Conservation (phyloP, 345 rosid species). For the Eucalyptus decipiens region DNA sequence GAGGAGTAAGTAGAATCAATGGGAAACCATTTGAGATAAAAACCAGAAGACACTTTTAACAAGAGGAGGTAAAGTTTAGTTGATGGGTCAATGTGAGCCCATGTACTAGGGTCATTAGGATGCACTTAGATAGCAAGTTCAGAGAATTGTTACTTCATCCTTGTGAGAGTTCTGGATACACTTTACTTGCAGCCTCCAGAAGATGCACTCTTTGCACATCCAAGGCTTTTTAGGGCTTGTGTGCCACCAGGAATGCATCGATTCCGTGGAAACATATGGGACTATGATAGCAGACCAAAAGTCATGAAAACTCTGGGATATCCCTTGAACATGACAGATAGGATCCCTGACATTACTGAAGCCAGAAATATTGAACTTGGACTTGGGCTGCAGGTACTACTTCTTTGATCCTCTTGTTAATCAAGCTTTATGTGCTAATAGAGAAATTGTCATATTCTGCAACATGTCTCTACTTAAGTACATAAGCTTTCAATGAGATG, state of each 20-base stretch:
- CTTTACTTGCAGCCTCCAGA: constrained; percentile 60
- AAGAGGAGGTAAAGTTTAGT: neutral
- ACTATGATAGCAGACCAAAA: constrained; percentile 72
- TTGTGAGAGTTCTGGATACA: neutral
- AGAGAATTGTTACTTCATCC: neutral
- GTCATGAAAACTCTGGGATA: constrained; percentile 74
- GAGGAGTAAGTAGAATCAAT: neutral
- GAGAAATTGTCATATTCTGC: too few species aligned
- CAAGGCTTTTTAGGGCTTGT: constrained; percentile 93
- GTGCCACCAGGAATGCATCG: constrained; percentile 98
- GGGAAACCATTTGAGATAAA: neutral
- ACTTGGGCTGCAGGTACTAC: constrained; percentile 79
- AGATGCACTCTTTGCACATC: constrained; percentile 91
- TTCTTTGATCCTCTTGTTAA: neutral
- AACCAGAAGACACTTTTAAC: neutral
- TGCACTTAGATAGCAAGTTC: neutral
- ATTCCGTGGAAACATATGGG: constrained; percentile 96
- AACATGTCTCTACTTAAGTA: too few species aligned
- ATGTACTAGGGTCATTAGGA: neutral
- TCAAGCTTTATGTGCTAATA: neutral
- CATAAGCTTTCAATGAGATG: neutral
- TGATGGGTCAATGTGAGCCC: neutral
- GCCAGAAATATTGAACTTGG: constrained; percentile 95
- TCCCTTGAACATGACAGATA: constrained; percentile 52
- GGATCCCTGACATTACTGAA: constrained; percentile 81